Evolutionary conservation across 352 stramenopile species (phyloP), one percentile per base, ranked within the genome.

Genomic region (Plasmopara muralis): DNA sequence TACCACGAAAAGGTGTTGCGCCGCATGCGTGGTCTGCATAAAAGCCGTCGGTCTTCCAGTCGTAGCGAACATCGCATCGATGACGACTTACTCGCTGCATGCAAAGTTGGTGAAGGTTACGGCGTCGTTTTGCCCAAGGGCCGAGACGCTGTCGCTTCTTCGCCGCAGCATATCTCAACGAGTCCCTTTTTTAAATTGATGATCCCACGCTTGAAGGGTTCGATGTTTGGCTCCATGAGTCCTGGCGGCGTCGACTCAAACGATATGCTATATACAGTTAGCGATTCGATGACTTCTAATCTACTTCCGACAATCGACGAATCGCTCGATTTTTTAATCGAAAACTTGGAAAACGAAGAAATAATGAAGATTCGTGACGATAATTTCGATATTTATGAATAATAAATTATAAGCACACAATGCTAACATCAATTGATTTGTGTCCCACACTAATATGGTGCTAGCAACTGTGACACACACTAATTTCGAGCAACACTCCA

Each of bases 281-380:
- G 42, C 18, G 15, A 20, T n/a, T 30, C 41, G 1, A 31, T n/a
- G 35, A 40, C 25, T 30, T 28, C 16, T 6, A 47, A 20, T 30
- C 56, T 71, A 18, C 66, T 83, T 14, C 72, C 72, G 33, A 73
- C 67, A 18, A 57, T 81, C 16, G 68, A 83, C 43, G 72, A 83
- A 25, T 81, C 70, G 14, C 68, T 83, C 10, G 72, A 83, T 37
- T 83, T 83, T 42, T 69, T 83, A 33, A 83, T 81, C 47, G 67
- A 65, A 35, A 35, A 35, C 10, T 35, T 35, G 7, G 31, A 35
- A 6, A 15, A 16, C 4, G 37, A 16, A 13, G 15, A n/a, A 18
- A 15, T 42, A 9, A 13, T 15, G 37, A 42, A 42, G 20, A 25
- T 25, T 25, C 20, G 20, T 25, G 20, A 25, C 20, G 20, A 3